These are phyloP conservation scores for Penicillium desertorum DNA, from an alignment of 495 filamentous ascomycete species.

Conservation along the genomic window DNA sequence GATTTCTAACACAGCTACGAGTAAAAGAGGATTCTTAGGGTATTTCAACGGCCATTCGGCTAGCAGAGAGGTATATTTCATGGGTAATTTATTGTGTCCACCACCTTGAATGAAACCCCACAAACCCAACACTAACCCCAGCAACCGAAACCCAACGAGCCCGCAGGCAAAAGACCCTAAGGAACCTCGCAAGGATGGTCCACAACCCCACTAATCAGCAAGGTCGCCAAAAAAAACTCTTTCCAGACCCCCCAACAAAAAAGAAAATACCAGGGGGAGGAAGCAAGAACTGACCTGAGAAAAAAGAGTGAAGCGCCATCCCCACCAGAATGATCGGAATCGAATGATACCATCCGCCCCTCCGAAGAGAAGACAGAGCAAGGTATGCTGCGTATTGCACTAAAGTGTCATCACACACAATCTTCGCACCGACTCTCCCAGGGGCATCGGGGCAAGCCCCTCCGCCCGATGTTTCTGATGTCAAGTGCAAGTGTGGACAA, in stretches of 20 bases:
- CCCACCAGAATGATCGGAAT: constrained; percentile 98
- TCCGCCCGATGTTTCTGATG: constrained; percentile 94
- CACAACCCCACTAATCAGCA: constrained; percentile 42
- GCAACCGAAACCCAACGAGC: background rate
- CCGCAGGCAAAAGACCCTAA: constrained; percentile 15
- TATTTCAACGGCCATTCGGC: background rate
- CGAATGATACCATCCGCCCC: constrained; percentile 75
- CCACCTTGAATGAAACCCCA: background rate
- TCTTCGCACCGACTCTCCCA: constrained; percentile 93
- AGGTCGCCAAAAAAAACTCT: constrained; percentile 33
- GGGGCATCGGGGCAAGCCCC: constrained; percentile 45
- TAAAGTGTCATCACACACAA: constrained; percentile 90
- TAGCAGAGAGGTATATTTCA: background rate
- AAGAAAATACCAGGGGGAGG: constrained; percentile 10
- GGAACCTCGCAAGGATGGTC: constrained; percentile 17
- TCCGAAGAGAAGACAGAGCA: constrained; percentile 33
- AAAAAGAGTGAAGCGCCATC: constrained; percentile 70
- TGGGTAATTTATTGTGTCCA: background rate
- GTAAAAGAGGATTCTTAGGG: background rate
- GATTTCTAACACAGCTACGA: background rate
- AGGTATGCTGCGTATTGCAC: constrained; percentile 98
- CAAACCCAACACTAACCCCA: background rate
- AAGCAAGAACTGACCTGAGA: constrained; percentile 56
- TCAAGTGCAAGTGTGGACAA: constrained; percentile 79
- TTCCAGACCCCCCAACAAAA: constrained; percentile 28